Base-by-base conservation (phyloP, 257 asterid species). In the Jacaranda mimosifolia region DNA sequence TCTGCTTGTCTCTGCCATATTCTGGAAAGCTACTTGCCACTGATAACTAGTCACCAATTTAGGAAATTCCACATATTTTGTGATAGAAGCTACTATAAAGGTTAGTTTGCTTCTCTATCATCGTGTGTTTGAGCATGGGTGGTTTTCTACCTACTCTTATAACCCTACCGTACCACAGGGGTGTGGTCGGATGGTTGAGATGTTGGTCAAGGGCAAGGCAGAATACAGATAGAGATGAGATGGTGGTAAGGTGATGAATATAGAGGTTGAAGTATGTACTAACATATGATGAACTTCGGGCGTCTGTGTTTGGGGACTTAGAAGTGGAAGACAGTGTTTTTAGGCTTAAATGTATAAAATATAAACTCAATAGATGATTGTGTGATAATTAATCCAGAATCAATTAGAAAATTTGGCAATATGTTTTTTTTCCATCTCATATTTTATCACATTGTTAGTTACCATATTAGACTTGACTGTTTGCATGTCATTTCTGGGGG, bases 401-500 rank as follows among this genome's bases (percentile, higher is more conserved):
- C 35, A 67, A 53, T 60, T 43, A 63, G 14, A 43, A 45, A 38
- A 32, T 42, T 63, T 51, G 65, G 32, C 43, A 15, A 51, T 63
- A 18, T 43, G 26, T n/a, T 64, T 36, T 6, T 73, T 70, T 60
- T 60, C 39, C 66, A 45, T 76, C 53, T 72, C 75, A 60, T 76
- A 56, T 55, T 65, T 67, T 40, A 43, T 45, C 5, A 9, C 56
- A 66, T 26, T 55, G n/a, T 69, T 18, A 68, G 26, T 36, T 63
- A 57, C 70, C 48, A 32, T 48, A 32, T 60, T 70, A 59, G 11
- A 66, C 72, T 75, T 81, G 36, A 72, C 60, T 80, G 74, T 78
- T 70, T 56, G 68, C 88, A 91, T 97, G 87, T 81, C 70, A 63
- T 76, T 58, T 32, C 72, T 63, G 86, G 62, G 83, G 87, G 81